Evolutionary conservation across 2,329 filamentous ascomycete species (phyloP).

Genomic region (Penicillium sclerotigenum): DNA sequence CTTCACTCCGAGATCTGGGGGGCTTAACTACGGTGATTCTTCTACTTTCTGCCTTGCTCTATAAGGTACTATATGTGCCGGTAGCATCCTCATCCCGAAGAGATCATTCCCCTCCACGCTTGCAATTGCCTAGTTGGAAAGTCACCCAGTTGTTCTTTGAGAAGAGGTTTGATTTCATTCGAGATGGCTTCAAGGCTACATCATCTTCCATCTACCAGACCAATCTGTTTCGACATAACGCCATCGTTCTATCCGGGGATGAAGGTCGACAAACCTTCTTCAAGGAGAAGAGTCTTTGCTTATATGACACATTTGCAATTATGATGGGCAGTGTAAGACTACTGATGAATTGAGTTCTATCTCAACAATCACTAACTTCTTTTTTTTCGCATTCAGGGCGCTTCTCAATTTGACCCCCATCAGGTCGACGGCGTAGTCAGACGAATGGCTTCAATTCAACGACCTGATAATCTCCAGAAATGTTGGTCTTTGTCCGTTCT

Average conservation of each 20-base stretch:
- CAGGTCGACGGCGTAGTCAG: neutral
- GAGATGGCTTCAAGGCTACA: neutral
- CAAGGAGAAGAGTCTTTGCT: neutral
- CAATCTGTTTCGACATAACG: neutral
- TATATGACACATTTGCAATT: conserved; percentile 2
- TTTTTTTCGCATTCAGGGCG: neutral
- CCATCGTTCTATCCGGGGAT: conserved; percentile 6
- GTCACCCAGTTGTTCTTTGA: neutral
- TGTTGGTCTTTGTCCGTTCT: neutral
- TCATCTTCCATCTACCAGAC: conserved; percentile 5
- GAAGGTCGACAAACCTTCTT: conserved; percentile 4
- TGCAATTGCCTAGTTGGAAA: neutral
- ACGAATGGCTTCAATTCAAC: conserved; percentile 3
- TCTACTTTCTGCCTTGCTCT: neutral
- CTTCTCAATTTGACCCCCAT: conserved; percentile 1
- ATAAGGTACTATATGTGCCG: neutral
- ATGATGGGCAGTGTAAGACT: conserved; percentile 2
- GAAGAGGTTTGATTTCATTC: neutral
- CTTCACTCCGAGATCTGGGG: neutral
- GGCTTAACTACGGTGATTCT: neutral
- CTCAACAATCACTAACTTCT: neutral
- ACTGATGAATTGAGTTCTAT: no score
- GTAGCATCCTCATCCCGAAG: neutral
- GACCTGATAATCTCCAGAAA: neutral
- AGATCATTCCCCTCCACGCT: neutral